phyloP scores from a whole-genome alignment of 2,329 filamentous ascomycete genomes.

The Alternaria sp. region DNA sequence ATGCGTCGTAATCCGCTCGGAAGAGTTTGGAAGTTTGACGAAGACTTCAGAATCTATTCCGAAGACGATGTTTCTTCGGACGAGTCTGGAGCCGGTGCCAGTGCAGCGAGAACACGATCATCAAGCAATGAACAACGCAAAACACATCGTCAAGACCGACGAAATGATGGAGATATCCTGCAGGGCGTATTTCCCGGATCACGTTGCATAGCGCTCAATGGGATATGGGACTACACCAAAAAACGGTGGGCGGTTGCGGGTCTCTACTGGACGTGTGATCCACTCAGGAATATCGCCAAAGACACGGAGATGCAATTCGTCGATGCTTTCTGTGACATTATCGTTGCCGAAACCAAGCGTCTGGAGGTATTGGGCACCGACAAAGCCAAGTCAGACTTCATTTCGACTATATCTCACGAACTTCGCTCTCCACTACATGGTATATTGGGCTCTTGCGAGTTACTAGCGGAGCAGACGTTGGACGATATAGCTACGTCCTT shows the following conservation, averaged over 20 bases:
- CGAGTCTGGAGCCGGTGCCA: background rate
- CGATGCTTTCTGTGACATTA: background rate
- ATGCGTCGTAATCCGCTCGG: background rate
- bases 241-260: background rate
- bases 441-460: background rate
- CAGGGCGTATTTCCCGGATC: background rate
- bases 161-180: background rate
- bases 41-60: background rate
- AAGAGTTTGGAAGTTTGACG: background rate
- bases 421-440: background rate
- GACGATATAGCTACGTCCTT: background rate
- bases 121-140: background rate
- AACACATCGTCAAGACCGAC: background rate
- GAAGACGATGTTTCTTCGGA: background rate
- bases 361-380: background rate
- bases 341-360: background rate
- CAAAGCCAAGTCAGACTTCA: background rate
- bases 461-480: background rate
- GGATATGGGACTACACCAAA: background rate
- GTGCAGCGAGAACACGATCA: background rate
- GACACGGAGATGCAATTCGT: background rate
- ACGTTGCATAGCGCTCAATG: background rate
- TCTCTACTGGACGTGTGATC: background rate
- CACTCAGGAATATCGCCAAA: background rate
- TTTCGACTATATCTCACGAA: background rate